Conservation (phyloP, 495 filamentous ascomycete species). For the Aspergillus biplanus region DNA sequence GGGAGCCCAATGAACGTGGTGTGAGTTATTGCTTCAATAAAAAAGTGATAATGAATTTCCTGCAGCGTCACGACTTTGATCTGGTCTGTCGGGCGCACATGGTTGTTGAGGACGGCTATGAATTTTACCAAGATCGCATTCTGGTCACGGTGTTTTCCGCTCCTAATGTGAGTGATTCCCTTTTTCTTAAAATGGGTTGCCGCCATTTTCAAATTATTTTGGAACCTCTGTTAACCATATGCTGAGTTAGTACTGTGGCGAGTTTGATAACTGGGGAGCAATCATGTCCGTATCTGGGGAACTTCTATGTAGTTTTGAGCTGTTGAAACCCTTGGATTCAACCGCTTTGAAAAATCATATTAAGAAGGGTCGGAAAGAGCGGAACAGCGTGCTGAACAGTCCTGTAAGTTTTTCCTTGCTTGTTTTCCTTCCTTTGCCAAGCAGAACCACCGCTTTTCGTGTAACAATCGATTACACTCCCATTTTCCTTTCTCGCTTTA, state of each 20-base stretch:
- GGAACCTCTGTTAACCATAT: conserved; percentile 25
- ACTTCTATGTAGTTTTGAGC: conserved; percentile 94
- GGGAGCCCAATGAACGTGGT: conserved; percentile 96
- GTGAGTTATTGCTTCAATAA: conserved; percentile 99
- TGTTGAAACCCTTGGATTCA: conserved; percentile 96
- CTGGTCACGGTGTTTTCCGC: conserved; percentile 98
- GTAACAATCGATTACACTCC: conserved; percentile 27
- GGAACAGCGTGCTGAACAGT: conserved; percentile 89
- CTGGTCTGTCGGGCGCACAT: conserved; percentile 97
- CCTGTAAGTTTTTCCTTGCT: conserved; percentile 65
- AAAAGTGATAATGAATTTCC: conserved; percentile 96
- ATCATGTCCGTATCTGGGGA: conserved; percentile 97
- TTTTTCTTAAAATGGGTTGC: not conserved
- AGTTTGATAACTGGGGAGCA: conserved; percentile 99
- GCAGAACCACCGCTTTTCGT: conserved; percentile 27
- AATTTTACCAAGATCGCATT: conserved; percentile 96
- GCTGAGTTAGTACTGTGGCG: conserved; percentile 82
- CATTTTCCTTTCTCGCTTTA: conserved; percentile 14
- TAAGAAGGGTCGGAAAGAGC: conserved; percentile 94
- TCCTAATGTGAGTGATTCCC: conserved; percentile 75
- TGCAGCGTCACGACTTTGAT: conserved; percentile 95
- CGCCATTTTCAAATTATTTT: not conserved
- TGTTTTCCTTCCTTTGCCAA: conserved; percentile 32
- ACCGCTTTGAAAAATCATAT: conserved; percentile 97
- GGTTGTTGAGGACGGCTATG: conserved; percentile 99